A percentile compares a stretch with the other conserved stretches of the same genome.
Conservation (phyloP, 2,329 filamentous ascomycete species). For the Alternaria burnsii region DNA sequence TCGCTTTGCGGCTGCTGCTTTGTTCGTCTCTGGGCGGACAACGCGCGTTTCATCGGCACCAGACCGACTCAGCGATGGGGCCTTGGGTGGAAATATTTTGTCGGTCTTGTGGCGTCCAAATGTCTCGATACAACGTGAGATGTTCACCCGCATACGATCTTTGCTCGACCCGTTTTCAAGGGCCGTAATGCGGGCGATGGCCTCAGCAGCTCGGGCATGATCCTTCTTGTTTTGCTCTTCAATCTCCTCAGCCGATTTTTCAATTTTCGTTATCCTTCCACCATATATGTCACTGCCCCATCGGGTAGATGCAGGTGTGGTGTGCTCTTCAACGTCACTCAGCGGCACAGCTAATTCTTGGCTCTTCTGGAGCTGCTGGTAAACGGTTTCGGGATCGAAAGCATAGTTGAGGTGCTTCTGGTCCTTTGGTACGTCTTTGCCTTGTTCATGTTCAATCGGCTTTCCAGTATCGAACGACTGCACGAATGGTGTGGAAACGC, state of each 20-base stretch:
- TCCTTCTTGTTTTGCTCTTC: slow-evolving; percentile 41
- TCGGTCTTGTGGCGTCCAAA: slow-evolving; percentile 96
- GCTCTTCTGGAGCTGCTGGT: slow-evolving; percentile 71
- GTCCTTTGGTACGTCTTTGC: slow-evolving; percentile 36
- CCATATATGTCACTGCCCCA: slow-evolving; percentile 17
- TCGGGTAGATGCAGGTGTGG: slow-evolving; percentile 3
- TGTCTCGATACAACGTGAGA: slow-evolving; percentile 81
- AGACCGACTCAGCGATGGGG: slow-evolving; percentile 55
- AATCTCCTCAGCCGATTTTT: slow-evolving; percentile 31
- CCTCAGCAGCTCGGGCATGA: slow-evolving; percentile 75
- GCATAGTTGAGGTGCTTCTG: slow-evolving; percentile 75
- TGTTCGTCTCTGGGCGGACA: slow-evolving; percentile 55
- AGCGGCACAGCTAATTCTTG: slow-evolving; percentile 70
- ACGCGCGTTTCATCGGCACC: slow-evolving; percentile 53
- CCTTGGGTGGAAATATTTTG: slow-evolving; percentile 68
- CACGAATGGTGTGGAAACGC: slow-evolving; percentile 81
- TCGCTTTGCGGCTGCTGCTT: slow-evolving; percentile 59
- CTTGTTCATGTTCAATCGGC: slow-evolving; percentile 36
- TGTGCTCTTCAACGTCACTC: slow-evolving; percentile 23
- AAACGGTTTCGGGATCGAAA: slow-evolving; percentile 72
- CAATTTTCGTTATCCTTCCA: slow-evolving; percentile 9
- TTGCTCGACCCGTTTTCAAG: slow-evolving; percentile 79
- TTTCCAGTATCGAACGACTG: slow-evolving; percentile 76
- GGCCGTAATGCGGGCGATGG: slow-evolving; percentile 79
- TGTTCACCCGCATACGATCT: slow-evolving; percentile 82